Evolutionary conservation across 2,329 filamentous ascomycete species (phyloP).

Genomic region (Macrophomina phaseolina): DNA sequence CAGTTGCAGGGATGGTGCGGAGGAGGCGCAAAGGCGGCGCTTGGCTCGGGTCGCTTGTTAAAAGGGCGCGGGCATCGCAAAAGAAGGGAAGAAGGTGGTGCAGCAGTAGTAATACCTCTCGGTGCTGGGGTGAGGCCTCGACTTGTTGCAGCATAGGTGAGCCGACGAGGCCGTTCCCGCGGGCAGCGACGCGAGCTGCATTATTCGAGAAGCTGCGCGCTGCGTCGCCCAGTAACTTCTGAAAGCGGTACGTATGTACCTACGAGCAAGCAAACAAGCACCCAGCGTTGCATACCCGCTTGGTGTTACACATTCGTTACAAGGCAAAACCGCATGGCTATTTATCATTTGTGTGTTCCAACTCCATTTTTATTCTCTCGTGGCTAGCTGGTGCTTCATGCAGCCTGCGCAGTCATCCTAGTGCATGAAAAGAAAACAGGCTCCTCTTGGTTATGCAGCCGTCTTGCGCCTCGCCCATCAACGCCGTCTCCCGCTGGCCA

Average conservation of each 20-base stretch:
- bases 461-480: not conserved
- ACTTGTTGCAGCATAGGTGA: no score
- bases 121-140: no score
- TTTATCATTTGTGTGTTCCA: not conserved
- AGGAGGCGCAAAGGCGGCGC: not conserved
- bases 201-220: no score
- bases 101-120: not conserved
- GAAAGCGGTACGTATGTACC: no score
- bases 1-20: not conserved
- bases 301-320: no score
- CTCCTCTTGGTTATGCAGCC: not conserved
- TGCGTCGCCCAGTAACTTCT: no score
- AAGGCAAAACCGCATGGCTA: no score
- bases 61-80: not conserved
- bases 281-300: no score
- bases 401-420: not conserved
- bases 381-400: not conserved
- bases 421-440: not conserved
- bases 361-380: not conserved
- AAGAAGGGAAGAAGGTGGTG: not conserved
- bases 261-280: no score
- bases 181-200: no score
- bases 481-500: not conserved
- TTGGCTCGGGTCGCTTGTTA: not conserved
- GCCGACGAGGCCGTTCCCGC: no score